Conservation (phyloP, 2,329 filamentous ascomycete genomes). For the Ilyonectria robusta region DNA sequence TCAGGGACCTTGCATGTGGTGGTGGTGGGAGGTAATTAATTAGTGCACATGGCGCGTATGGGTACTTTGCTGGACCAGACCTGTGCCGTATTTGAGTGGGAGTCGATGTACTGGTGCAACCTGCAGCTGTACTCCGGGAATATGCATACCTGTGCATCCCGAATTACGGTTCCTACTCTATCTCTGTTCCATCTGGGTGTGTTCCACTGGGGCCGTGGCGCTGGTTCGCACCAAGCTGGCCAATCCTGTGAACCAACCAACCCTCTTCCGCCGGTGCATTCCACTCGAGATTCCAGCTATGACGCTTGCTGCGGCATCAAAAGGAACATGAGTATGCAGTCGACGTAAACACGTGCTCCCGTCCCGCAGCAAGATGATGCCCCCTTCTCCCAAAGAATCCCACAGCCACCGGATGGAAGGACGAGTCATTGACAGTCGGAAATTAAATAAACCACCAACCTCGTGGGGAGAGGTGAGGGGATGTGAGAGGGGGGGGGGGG, state of each 20-base stretch:
- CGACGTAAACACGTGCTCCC: neutral
- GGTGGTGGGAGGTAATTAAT: neutral
- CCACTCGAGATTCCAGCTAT: neutral
- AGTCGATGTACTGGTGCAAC: too few species aligned
- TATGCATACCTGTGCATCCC: constrained; percentile 7
- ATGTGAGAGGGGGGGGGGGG: too few species aligned
- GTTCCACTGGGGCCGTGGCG: neutral
- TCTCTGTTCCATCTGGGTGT: neutral
- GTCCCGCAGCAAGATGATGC: neutral
- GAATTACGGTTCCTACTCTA: neutral
- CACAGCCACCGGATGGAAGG: too few species aligned
- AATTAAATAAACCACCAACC: too few species aligned
- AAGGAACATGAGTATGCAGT: neutral
- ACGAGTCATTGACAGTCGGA: too few species aligned
- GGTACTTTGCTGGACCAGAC: neutral
- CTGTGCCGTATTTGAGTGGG: neutral
- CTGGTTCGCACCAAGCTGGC: neutral
- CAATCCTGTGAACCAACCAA: neutral
- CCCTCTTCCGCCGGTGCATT: neutral
- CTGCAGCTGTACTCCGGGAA: neutral
- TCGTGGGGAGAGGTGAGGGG: too few species aligned
- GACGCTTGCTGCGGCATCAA: neutral
- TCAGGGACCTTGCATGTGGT: constrained; percentile 32
- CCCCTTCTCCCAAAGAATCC: too few species aligned
- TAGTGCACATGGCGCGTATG: neutral